Evolutionary conservation across 441 rosid genomes (phyloP).

Genomic region (Bocquillonia castaneifolia): DNA sequence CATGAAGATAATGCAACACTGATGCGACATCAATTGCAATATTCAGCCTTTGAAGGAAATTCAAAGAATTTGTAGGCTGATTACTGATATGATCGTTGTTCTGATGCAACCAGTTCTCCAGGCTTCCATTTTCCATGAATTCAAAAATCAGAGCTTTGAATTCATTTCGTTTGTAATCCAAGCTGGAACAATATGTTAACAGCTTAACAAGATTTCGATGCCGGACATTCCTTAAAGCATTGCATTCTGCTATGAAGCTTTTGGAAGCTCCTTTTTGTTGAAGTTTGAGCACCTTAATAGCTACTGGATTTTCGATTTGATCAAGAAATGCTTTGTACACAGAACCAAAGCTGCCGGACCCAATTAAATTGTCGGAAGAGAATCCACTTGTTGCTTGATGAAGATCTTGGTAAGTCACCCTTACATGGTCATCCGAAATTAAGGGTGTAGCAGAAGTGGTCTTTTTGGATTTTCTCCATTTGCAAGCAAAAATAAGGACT

Average conservation of each 20-base stretch:
- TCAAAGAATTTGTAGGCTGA: neutral
- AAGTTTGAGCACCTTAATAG: slow-evolving; percentile 26
- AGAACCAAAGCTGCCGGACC: slow-evolving; percentile 23
- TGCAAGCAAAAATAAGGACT: no score
- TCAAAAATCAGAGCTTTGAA: slow-evolving; percentile 30
- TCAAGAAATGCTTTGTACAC: slow-evolving; percentile 27
- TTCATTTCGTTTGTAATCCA: slow-evolving; percentile 23
- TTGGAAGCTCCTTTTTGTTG: slow-evolving; percentile 18
- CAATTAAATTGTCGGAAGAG: slow-evolving; percentile 18
- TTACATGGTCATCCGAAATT: no score
- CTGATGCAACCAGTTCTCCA: slow-evolving; percentile 28
- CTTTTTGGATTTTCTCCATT: no score
- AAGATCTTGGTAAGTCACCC: slow-evolving; percentile 5
- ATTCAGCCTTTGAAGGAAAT: slow-evolving; percentile 19
- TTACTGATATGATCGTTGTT: neutral
- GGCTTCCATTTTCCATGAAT: slow-evolving; percentile 24
- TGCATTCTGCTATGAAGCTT: slow-evolving; percentile 26
- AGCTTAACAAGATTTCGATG: slow-evolving; percentile 30
- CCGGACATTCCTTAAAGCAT: slow-evolving; percentile 18
- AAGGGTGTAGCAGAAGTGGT: no score
- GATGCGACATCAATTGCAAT: neutral
- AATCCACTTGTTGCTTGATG: slow-evolving; percentile 19
- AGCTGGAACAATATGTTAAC: slow-evolving; percentile 22
- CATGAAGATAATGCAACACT: neutral
- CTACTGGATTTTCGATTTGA: slow-evolving; percentile 1